phyloP scores from a whole-genome alignment of 179 eudicot species.

The Pouteria campechiana region DNA sequence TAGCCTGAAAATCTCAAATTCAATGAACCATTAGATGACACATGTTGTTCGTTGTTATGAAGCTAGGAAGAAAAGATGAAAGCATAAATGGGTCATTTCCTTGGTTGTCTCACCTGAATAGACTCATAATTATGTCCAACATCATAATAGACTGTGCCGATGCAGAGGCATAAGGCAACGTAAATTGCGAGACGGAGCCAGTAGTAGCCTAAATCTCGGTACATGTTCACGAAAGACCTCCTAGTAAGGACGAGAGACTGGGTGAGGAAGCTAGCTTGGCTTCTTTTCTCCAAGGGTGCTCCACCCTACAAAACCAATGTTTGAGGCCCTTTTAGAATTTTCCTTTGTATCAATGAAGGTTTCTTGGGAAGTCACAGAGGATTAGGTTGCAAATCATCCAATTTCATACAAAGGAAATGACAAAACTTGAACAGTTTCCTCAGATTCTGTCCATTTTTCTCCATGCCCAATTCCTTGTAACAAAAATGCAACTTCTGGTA shows the following conservation, averaged over 20 bases:
- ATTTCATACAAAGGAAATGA: too few species aligned
- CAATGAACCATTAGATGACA: too few species aligned
- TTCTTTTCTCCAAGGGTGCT: constrained; percentile 10
- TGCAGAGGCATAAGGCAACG: constrained; percentile 14
- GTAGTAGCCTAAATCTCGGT: constrained; percentile 42
- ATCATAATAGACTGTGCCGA: constrained; percentile 23
- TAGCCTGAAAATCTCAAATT: constrained; percentile 45
- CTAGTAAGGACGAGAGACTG: constrained; percentile 33
- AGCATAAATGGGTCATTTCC: too few species aligned
- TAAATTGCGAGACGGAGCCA: constrained; percentile 33
- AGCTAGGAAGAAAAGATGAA: too few species aligned
- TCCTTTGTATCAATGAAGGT: too few species aligned
- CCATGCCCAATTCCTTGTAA: too few species aligned
- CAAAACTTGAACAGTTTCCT: too few species aligned
- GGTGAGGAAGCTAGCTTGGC: constrained; percentile 18
- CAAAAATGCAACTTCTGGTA: too few species aligned
- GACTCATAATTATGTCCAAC: constrained; percentile 17
- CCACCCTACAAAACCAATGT: constrained; percentile 3
- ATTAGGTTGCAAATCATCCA: too few species aligned
- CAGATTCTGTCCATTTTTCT: too few species aligned
- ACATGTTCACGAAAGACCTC: constrained; percentile 44
- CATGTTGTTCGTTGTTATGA: too few species aligned
- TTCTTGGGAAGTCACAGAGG: too few species aligned
- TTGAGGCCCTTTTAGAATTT: neutral
- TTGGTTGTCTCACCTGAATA: constrained; percentile 33